These are phyloP conservation scores for Ustilago lituana DNA, from an alignment of 1,284 basidiomycete species.

Conservation along the genomic window DNA sequence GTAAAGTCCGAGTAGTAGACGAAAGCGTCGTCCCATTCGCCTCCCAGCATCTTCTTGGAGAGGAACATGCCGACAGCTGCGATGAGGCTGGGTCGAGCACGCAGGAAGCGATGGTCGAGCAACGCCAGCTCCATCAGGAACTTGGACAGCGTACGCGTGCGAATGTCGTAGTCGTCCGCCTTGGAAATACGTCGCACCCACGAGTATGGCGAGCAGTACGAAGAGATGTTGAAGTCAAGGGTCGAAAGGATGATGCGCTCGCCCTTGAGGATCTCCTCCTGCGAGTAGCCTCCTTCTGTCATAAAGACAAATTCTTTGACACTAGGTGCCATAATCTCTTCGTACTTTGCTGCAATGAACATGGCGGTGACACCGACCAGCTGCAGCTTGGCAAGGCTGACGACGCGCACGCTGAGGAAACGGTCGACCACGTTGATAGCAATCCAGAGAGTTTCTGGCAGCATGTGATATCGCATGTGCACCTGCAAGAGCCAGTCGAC, in stretches of 20 bases:
- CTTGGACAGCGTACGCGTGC: constrained; percentile 90
- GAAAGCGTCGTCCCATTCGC: constrained; percentile 77
- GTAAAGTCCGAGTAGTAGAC: constrained; percentile 93
- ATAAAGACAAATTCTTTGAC: constrained; percentile 72
- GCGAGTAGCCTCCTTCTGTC: constrained; percentile 85
- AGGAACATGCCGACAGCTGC: constrained; percentile 95
- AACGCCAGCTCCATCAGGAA: constrained; percentile 97
- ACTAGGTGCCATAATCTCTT: constrained; percentile 66
- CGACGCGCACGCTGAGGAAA: constrained; percentile 74
- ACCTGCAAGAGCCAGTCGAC: constrained; percentile 74
- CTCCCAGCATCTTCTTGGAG: constrained; percentile 66
- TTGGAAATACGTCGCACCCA: constrained; percentile 98
- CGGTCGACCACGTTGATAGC: constrained; percentile 76
- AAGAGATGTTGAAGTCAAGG: constrained; percentile 92
- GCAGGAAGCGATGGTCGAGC: constrained; percentile 90
- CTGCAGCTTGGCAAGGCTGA: constrained; percentile 75
- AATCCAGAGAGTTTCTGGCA: constrained; percentile 77
- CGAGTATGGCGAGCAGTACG: constrained; percentile 98
- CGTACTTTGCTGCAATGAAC: constrained; percentile 76
- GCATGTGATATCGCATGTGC: constrained; percentile 76
- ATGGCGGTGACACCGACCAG: constrained; percentile 75
- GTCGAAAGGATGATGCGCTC: constrained; percentile 86
- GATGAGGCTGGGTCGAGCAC: constrained; percentile 90
- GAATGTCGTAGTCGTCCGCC: constrained; percentile 96
- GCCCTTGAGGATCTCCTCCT: constrained; percentile 91